These are phyloP conservation scores for Huntiella abstrusa DNA, from an alignment of 2,329 filamentous ascomycete genomes.

Conservation along the genomic window DNA sequence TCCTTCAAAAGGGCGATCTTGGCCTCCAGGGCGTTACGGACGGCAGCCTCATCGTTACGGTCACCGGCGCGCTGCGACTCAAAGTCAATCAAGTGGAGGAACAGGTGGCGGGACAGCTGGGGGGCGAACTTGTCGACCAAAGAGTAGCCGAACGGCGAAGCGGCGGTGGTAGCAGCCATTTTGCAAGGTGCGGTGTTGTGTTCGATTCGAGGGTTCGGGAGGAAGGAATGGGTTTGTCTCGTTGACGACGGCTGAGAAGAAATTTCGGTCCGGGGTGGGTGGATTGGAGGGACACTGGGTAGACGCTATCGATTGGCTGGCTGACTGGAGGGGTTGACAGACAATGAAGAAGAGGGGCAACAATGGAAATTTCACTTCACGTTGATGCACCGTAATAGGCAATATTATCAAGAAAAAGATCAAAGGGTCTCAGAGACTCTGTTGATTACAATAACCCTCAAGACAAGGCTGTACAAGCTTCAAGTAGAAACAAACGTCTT, in stretches of 20 bases:
- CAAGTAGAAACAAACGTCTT: too few relatives aligned
- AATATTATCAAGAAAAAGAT: not conserved
- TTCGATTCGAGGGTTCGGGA: not conserved
- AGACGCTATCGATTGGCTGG: not conserved
- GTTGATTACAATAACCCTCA: not conserved
- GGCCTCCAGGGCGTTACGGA: conserved; percentile 57
- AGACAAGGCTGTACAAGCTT: not conserved
- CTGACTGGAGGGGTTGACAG: not conserved
- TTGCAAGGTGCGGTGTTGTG: not conserved
- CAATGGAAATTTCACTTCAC: too few relatives aligned
- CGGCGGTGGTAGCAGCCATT: conserved; percentile 11
- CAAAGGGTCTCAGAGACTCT: not conserved
- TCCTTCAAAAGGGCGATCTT: conserved; percentile 76
- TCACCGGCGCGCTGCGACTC: conserved; percentile 66
- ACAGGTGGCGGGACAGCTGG: conserved; percentile 85
- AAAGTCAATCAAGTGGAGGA: conserved; percentile 93
- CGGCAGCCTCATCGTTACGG: conserved; percentile 37
- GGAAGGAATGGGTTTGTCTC: not conserved
- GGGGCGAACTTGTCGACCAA: conserved; percentile 50
- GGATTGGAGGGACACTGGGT: not conserved
- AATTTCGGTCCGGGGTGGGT: not conserved
- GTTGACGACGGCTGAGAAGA: not conserved
- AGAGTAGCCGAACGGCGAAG: conserved; percentile 10
- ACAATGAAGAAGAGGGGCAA: not conserved
- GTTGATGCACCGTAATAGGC: not conserved